Evolutionary conservation across 345 rosid species (phyloP).

Genomic region (Salix viminalis): DNA sequence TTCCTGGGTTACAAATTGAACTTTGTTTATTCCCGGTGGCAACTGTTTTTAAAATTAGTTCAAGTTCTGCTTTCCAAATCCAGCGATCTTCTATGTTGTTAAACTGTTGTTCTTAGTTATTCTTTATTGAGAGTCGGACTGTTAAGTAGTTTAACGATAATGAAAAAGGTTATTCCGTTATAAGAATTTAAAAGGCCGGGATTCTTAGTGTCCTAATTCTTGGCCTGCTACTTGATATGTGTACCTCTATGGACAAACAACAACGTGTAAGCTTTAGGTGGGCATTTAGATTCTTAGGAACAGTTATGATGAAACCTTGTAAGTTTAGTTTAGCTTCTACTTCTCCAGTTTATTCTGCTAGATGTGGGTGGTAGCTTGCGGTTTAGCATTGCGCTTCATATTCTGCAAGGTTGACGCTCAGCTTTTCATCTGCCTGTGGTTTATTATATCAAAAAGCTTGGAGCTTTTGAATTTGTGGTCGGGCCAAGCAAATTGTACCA

Average conservation of each 20-base stretch:
- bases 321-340: background rate
- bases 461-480: background rate
- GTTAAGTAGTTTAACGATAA: background rate
- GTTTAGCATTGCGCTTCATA: background rate
- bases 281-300: constrained; percentile 22
- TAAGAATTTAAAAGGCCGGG: too few species aligned
- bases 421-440: background rate
- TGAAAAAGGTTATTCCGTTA: background rate
- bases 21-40: background rate
- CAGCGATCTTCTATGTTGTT: background rate
- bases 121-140: background rate
- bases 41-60: background rate
- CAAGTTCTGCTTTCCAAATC: background rate
- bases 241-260: constrained; percentile 64
- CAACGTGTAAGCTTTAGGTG: constrained; percentile 64
- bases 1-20: background rate
- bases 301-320: background rate
- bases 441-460: background rate
- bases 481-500: background rate
- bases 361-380: background rate
- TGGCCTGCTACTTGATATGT: constrained; percentile 60
- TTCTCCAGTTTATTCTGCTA: background rate
- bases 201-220: constrained; percentile 61
- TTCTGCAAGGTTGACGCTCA: background rate
- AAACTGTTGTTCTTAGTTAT: background rate